These are phyloP conservation scores for Termitomyces sp. DNA, from an alignment of 768 basidiomycete genomes.

Conservation along the genomic window DNA sequence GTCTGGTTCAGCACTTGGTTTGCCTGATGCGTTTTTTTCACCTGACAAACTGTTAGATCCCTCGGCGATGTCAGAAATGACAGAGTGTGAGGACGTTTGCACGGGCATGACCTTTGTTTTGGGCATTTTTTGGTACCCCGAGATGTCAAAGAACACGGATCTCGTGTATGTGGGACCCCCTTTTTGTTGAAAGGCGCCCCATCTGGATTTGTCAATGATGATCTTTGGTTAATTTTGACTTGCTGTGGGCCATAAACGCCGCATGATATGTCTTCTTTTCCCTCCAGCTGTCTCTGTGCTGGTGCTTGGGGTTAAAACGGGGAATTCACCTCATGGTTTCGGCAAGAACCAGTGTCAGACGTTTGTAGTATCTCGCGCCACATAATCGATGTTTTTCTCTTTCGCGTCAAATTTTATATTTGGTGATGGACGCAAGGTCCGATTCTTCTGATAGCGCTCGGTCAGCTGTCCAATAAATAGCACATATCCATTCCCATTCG, in stretches of 20 bases:
- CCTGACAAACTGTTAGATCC: too few relatives aligned
- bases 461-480: too few relatives aligned
- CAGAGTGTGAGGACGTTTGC: constrained; percentile 1
- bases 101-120: not conserved
- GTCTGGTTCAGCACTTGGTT: too few relatives aligned
- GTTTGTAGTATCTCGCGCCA: not conserved
- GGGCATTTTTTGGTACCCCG: not conserved
- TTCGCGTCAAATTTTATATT: not conserved
- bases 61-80: too few relatives aligned
- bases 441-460: too few relatives aligned
- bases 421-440: too few relatives aligned
- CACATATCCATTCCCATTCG: too few relatives aligned
- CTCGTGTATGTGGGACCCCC: not conserved
- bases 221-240: not conserved
- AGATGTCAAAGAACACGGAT: not conserved
- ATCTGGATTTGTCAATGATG: not conserved
- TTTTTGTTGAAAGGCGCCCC: not conserved
- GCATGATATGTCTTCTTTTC: not conserved
- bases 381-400: not conserved
- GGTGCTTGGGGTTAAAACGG: not conserved
- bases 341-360: not conserved
- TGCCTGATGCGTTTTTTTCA: too few relatives aligned
- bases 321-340: not conserved
- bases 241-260: not conserved
- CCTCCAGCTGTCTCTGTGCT: not conserved